These are phyloP conservation scores for Dendrobium chrysotoxum DNA, from an alignment of 106 monocot species.

Conservation along the genomic window DNA sequence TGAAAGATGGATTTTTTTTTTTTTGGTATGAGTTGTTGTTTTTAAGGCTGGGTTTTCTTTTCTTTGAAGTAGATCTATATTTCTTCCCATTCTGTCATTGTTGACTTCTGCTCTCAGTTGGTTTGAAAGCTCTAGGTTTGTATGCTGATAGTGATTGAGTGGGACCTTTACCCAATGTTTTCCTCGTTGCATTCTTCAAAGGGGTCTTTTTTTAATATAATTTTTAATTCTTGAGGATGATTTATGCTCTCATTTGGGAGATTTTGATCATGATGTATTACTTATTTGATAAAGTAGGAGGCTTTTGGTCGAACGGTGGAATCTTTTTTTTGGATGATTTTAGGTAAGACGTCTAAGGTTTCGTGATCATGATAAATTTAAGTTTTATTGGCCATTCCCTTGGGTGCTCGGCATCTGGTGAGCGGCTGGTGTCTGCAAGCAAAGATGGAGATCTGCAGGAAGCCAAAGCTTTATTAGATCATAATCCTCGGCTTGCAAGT, in stretches of 20 bases:
- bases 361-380: constrained; percentile 50
- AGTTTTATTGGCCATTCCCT: constrained; percentile 74
- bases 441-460: constrained; percentile 85
- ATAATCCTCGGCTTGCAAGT: constrained; percentile 40
- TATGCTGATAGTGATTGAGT: not conserved
- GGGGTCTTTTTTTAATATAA: not conserved
- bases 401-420: constrained; percentile 82
- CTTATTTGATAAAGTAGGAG: not conserved
- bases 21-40: not conserved
- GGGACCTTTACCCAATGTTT: constrained; percentile 1
- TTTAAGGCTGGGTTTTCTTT: not conserved
- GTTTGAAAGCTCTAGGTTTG: not conserved
- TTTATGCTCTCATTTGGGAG: not conserved
- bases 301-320: not conserved
- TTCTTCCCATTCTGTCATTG: not conserved
- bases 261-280: constrained; percentile 2
- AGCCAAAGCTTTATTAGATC: constrained; percentile 70
- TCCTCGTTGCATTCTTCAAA: constrained; percentile 2
- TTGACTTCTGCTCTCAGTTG: not conserved
- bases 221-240: not conserved
- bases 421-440: constrained; percentile 76
- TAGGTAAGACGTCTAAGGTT: not conserved
- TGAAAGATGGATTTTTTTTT: not conserved
- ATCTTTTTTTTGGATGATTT: not conserved
- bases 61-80: not conserved